Percentiles rank a stretch among this genome's conserved stretches.
phyloP scores from a whole-genome alignment of 139 green algal genomes.

The Coccomyxa sp. region DNA sequence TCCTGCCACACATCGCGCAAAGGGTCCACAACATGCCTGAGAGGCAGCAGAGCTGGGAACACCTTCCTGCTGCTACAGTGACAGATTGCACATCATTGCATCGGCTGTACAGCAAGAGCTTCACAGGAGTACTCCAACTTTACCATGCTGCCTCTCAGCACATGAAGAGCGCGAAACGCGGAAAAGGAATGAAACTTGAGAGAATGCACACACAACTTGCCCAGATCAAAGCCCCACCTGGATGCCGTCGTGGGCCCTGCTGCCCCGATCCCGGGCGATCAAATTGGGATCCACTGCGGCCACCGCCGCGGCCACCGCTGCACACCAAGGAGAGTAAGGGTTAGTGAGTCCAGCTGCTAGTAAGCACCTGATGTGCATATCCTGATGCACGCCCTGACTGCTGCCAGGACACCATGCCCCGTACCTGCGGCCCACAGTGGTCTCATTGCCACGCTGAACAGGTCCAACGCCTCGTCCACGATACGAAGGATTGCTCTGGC shows the following conservation, averaged over 20 bases:
- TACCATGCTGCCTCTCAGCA: too few relatives aligned
- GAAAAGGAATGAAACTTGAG: too few relatives aligned
- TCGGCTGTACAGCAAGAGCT: too few relatives aligned
- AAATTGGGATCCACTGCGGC: neutral
- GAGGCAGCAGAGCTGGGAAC: neutral
- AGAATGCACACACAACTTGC: too few relatives aligned
- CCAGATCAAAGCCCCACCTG: too few relatives aligned
- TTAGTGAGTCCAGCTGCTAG: neutral
- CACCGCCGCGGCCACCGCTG: neutral
- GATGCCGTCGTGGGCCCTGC: too few relatives aligned
- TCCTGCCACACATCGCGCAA: too few relatives aligned
- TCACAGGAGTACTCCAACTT: too few relatives aligned
- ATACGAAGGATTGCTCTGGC: neutral
- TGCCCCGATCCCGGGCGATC: too few relatives aligned
- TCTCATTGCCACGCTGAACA: neutral
- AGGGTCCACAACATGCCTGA: neutral
- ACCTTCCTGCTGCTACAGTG: neutral
- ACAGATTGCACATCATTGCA: too few relatives aligned
- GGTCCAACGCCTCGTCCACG: neutral
- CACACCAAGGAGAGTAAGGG: neutral
- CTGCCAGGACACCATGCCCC: neutral
- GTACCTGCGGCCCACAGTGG: neutral
- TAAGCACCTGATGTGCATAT: neutral
- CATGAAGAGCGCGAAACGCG: too few relatives aligned
- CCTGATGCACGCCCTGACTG: neutral